These are phyloP conservation scores for Vigna hirtella DNA, from an alignment of 306 rosid species.

Conservation along the genomic window DNA sequence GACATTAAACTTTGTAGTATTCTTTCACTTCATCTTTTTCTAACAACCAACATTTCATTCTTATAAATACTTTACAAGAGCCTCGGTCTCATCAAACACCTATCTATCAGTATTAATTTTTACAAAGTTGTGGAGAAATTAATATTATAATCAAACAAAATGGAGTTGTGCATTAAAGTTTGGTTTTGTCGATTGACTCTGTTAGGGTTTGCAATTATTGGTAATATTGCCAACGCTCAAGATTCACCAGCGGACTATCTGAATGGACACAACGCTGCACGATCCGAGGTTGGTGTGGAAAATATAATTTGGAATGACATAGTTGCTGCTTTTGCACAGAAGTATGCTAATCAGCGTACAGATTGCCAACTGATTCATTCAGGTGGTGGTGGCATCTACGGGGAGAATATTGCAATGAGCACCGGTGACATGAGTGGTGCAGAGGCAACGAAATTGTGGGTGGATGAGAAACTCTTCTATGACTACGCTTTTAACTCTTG, in stretches of 20 bases:
- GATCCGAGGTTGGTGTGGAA: slow-evolving; percentile 44
- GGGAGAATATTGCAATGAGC: slow-evolving; percentile 28
- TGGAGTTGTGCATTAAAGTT: not conserved
- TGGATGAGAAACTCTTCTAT: slow-evolving; percentile 48
- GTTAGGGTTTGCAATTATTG: not conserved
- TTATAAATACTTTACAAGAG: not conserved
- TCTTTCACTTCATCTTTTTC: too few relatives aligned
- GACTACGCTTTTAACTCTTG: slow-evolving; percentile 44
- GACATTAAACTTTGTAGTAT: too few relatives aligned
- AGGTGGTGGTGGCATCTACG: slow-evolving; percentile 18
- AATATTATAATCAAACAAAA: not conserved
- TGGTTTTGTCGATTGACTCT: not conserved
- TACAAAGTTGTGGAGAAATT: not conserved
- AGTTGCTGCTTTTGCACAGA: slow-evolving; percentile 41
- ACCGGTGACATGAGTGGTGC: slow-evolving; percentile 25
- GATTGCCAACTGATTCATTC: slow-evolving; percentile 51
- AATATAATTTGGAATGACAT: slow-evolving; percentile 42
- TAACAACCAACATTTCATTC: too few relatives aligned
- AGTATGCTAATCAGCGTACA: slow-evolving; percentile 42
- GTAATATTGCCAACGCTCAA: slow-evolving; percentile 35
- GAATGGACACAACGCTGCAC: slow-evolving; percentile 47
- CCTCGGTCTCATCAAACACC: slow-evolving; percentile 4
- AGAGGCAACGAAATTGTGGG: slow-evolving; percentile 47
- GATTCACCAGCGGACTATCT: slow-evolving; percentile 40
- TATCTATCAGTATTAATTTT: not conserved